Percentiles rank a stretch among this genome's conserved stretches.
Evolutionary conservation across 2,329 filamentous ascomycete genomes (phyloP).

Genomic region (Elsinoe fawcettii): DNA sequence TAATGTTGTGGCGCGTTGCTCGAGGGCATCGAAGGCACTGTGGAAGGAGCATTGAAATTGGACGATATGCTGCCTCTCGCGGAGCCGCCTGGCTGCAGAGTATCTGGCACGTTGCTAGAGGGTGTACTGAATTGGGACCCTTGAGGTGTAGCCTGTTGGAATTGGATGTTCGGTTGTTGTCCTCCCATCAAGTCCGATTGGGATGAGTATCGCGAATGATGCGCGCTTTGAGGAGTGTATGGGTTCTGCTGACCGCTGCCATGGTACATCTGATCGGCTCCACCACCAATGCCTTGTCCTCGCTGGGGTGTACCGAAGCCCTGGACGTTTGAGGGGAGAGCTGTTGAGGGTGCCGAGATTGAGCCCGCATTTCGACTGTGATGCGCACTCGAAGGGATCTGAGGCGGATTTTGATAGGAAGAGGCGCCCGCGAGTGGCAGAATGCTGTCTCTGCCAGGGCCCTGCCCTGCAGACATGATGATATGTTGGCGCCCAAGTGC

Average conservation of each 20-base stretch:
- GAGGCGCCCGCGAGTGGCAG: slow-evolving; percentile 2
- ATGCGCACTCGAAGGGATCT: not conserved
- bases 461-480: slow-evolving; percentile 13
- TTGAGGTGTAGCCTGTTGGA: slow-evolving; percentile 45
- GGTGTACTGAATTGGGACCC: slow-evolving; percentile 20
- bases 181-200: slow-evolving; percentile 21
- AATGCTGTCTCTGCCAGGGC: slow-evolving; percentile 13
- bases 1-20: slow-evolving; percentile 50
- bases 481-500: slow-evolving; percentile 15
- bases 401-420: not conserved
- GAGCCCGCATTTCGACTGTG: slow-evolving; percentile 6
- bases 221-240: slow-evolving; percentile 37
- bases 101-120: slow-evolving; percentile 46
- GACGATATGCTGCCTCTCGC: slow-evolving; percentile 37
- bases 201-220: slow-evolving; percentile 41
- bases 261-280: slow-evolving; percentile 49
- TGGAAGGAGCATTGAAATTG: slow-evolving; percentile 47
- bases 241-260: slow-evolving; percentile 31
- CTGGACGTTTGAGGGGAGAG: slow-evolving; percentile 35
- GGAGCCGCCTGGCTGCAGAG: slow-evolving; percentile 49
- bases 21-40: slow-evolving; percentile 34
- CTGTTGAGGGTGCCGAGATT: slow-evolving; percentile 12
- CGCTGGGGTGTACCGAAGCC: slow-evolving; percentile 46
- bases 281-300: slow-evolving; percentile 34
- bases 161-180: slow-evolving; percentile 49